Evolutionary conservation across 345 rosid genomes (phyloP), one percentile per base, ranked within the genome.

Genomic region (Populus simonii): DNA sequence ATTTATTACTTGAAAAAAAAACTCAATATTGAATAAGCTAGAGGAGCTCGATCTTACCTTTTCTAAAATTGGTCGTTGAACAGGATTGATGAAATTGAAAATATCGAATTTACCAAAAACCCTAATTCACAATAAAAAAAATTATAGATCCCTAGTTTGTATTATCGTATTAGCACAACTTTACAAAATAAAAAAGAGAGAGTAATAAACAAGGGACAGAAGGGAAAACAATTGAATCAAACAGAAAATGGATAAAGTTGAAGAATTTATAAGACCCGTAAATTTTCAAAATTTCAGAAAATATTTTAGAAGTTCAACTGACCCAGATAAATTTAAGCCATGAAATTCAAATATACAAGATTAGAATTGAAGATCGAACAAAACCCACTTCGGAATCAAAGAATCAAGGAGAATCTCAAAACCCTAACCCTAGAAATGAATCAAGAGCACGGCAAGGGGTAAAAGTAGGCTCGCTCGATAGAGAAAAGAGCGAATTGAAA

Each of bases 381-480:
- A 77, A 71, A 45, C 38, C 72, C 10, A 23, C 25, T 15, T 16
- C 16, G 45, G 39, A 81, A 79, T 70, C 74, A n/a, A 57, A 25
- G 39, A 70, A 47, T 36, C 23, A 23, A n/a, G 1, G 11, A 16
- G 51, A 41, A 33, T 61, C 33, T 25, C 3, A 33, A 81, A 83
- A 78, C 87, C 87, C 87, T 80, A 83, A 81, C 85, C 89, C 85
- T 87, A 83, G 80, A 83, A 77, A 72, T 11, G 68, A 66, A 81
- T 45, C 25, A 2, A 25, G 36, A 47, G 4, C 3, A 73, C 74
- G 63, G 68, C 38, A 4, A 63, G 0, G 2, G 66, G 36, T 3
- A 45, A 67, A 75, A 70, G 16, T 18, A 62, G 74, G 71, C 73
- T 85, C 80, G 68, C 68, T 73, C 13, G 68, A 76, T 29, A 77